Percentiles rank a stretch among this genome's conserved stretches.
phyloP scores from a whole-genome alignment of 345 rosid species.

The Lepidium africanum region DNA sequence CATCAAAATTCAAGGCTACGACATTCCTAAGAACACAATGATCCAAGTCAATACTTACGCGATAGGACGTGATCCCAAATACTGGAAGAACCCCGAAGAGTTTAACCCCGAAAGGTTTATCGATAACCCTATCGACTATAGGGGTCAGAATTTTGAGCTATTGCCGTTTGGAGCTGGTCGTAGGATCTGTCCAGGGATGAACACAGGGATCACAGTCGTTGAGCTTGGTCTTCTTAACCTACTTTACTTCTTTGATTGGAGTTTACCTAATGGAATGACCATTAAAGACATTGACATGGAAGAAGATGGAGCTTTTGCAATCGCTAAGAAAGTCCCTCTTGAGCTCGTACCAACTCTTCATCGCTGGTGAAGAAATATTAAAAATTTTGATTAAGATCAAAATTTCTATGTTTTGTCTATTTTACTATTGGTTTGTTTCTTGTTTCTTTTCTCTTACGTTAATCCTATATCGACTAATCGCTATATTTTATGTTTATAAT shows the following conservation, averaged over 20 bases:
- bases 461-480: no score
- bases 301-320: slow-evolving; percentile 13
- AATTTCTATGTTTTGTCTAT: not conserved
- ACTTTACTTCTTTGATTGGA: slow-evolving; percentile 30
- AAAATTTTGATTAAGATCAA: no score
- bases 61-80: slow-evolving; percentile 41
- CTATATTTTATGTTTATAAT: no score
- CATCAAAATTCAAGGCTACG: slow-evolving; percentile 19
- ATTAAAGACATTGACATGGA: slow-evolving; percentile 17
- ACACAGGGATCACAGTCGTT: slow-evolving; percentile 13
- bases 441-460: not conserved
- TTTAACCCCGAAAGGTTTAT: slow-evolving; percentile 45
- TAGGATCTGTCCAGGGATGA: slow-evolving; percentile 28
- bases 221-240: slow-evolving; percentile 26
- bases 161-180: slow-evolving; percentile 46
- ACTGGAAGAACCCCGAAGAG: slow-evolving; percentile 38
- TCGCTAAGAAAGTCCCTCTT: slow-evolving; percentile 22
- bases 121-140: slow-evolving; percentile 32
- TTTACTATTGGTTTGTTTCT: not conserved
- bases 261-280: slow-evolving; percentile 9
- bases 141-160: slow-evolving; percentile 40
- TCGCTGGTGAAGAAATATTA: slow-evolving; percentile 1
- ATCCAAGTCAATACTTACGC: slow-evolving; percentile 40
- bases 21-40: slow-evolving; percentile 23
- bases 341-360: slow-evolving; percentile 8